Evolutionary conservation across 164 flowering plant species (phyloP).

Genomic region (Berberis vulgaris): DNA sequence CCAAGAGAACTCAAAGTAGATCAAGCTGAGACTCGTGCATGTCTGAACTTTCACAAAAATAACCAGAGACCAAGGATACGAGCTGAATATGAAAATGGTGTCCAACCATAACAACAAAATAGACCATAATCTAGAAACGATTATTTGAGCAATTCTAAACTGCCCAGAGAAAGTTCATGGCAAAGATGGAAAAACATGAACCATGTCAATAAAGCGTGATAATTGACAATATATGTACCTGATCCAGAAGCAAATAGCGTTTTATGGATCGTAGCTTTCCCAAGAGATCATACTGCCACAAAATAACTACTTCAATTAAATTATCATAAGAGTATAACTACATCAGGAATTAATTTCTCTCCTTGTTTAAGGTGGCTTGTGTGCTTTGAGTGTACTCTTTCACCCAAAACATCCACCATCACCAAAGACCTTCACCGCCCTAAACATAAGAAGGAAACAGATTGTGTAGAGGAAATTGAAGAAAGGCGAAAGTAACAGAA

Average conservation of each 20-base stretch:
- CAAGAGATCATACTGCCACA: slow-evolving; percentile 73
- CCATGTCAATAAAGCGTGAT: background rate
- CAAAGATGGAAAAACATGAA: background rate
- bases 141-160: no score
- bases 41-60: no score
- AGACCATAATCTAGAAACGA: no score
- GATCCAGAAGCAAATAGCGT: slow-evolving; percentile 97
- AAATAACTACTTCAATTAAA: slow-evolving; percentile 2
- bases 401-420: background rate
- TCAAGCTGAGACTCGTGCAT: no score
- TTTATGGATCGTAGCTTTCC: slow-evolving; percentile 89
- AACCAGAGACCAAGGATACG: no score
- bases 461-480: background rate
- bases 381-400: no score
- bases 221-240: slow-evolving; percentile 36
- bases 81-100: no score
- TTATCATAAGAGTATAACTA: background rate
- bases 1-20: no score
- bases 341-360: background rate
- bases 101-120: no score
- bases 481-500: slow-evolving; percentile 5
- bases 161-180: background rate
- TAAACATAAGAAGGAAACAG: background rate
- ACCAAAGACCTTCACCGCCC: background rate
- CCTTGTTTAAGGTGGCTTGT: no score